Percentiles rank a stretch among this genome's conserved stretches.
Evolutionary conservation across 495 filamentous ascomycete genomes (phyloP).

Genomic region (Trichoderma reesei): DNA sequence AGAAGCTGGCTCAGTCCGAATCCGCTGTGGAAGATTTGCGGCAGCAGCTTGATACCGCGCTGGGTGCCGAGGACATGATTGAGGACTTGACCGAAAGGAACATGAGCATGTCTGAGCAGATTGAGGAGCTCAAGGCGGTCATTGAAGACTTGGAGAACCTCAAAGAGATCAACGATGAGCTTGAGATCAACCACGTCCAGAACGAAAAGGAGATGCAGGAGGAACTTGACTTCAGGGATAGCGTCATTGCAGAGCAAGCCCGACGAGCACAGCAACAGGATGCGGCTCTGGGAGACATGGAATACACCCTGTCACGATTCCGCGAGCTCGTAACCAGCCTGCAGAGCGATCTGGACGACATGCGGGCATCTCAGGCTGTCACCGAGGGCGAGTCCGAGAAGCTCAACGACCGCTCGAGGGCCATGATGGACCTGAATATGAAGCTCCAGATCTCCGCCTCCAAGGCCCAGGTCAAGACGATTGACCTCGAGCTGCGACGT

Average conservation of each 20-base stretch:
- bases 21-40: slow-evolving; percentile 75
- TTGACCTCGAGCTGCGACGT: slow-evolving; percentile 78
- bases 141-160: slow-evolving; percentile 80
- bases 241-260: slow-evolving; percentile 64
- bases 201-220: slow-evolving; percentile 90
- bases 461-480: slow-evolving; percentile 86
- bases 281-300: slow-evolving; percentile 69
- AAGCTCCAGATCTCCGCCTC: slow-evolving; percentile 80
- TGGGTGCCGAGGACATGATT: slow-evolving; percentile 84
- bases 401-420: slow-evolving; percentile 69
- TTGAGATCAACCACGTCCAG: slow-evolving; percentile 87
- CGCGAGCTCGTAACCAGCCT: slow-evolving; percentile 77
- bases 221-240: slow-evolving; percentile 76
- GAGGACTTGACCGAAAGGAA: slow-evolving; percentile 85
- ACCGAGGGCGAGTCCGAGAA: slow-evolving; percentile 88
- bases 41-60: slow-evolving; percentile 81
- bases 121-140: slow-evolving; percentile 67
- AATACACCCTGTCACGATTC: slow-evolving; percentile 82
- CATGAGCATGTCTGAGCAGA: slow-evolving; percentile 65
- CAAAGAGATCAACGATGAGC: slow-evolving; percentile 87
- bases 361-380: slow-evolving; percentile 81
- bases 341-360: slow-evolving; percentile 82
- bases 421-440: slow-evolving; percentile 94
- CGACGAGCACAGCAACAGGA: slow-evolving; percentile 58
- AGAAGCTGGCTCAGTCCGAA: slow-evolving; percentile 61